Base-by-base conservation (phyloP, 2,329 filamentous ascomycete genomes). In the Xylaria sp. region DNA sequence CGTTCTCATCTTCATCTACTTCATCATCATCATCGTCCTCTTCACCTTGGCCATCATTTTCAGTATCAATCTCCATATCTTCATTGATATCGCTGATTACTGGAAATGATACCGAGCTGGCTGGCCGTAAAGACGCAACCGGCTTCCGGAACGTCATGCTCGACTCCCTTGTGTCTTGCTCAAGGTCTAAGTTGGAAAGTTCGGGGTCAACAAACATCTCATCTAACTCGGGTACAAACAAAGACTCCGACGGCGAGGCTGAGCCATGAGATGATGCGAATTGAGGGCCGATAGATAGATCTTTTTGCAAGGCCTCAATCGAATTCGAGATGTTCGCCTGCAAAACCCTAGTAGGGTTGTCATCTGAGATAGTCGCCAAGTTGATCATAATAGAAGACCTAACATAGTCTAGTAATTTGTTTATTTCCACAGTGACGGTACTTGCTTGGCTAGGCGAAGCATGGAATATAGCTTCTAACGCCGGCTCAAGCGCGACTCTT, bases 391-490 rank as follows among this genome's bases (percentile, higher is more conserved):
- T 49, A 49, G 7, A 49, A 49, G 46, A 49, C n/a, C 7, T 49
- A 49, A 49, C 10, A 49, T 49, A 49, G 46, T 49, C 7, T 49
- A 49, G n/a, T 49, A 49, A 49, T 49, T 49, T 49, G 7, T 49
- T 49, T 23, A 23, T 20, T 49, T 49, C 7, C 10, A 23, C 7
- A 23, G 20, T 49, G 7, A 49, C 20, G 7, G 7, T 23, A 49
- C 7, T 49, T 49, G 46, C n/a, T 49, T 49, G 7, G 46, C 46
- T 49, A 49, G 46, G n/a, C 7, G 7, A 49, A 49, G 46, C 46
- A 49, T 49, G 10, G 7, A 49, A 49, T 23, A 49, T 49, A 49
- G 46, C 46, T 49, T 49, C 7, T 49, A 49, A 49, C 10, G n/a
- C 46, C 7, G 7, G 46, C 46, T 49, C 10, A 49, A 49, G 46